Conservation (phyloP, 495 filamentous ascomycete genomes). For the Cudoniella acicularis region DNA sequence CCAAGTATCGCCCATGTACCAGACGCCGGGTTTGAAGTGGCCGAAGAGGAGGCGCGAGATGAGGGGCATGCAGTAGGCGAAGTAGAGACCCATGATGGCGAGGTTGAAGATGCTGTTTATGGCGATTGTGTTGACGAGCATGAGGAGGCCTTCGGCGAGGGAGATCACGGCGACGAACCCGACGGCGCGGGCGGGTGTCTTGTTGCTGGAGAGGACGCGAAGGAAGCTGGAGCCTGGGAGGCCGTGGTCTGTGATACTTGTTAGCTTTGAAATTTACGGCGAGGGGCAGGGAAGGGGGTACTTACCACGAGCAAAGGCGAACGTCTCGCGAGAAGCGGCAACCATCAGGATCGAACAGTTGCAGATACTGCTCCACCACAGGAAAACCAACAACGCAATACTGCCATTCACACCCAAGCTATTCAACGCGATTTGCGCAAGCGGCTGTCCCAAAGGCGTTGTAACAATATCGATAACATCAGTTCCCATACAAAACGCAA, state of each 20-base stretch:
- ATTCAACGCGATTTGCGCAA: slow-evolving; percentile 20
- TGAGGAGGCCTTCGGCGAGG: slow-evolving; percentile 20
- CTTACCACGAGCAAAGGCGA: slow-evolving; percentile 23
- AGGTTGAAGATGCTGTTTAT: slow-evolving; percentile 26
- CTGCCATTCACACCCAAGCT: slow-evolving; percentile 15
- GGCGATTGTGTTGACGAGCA: slow-evolving; percentile 24
- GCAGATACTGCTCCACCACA: slow-evolving; percentile 18
- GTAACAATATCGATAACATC: slow-evolving; percentile 14
- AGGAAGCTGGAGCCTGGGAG: slow-evolving; percentile 18
- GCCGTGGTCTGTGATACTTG: slow-evolving; percentile 15
- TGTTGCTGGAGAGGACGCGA: slow-evolving; percentile 19
- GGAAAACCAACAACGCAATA: slow-evolving; percentile 19
- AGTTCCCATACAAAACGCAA: slow-evolving; percentile 22
- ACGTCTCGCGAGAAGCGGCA: slow-evolving; percentile 19
- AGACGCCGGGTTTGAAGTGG: slow-evolving; percentile 19
- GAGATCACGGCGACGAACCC: slow-evolving; percentile 16
- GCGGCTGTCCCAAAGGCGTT: slow-evolving; percentile 12
- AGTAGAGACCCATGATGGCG: slow-evolving; percentile 24
- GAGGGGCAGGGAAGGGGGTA: too few relatives aligned
- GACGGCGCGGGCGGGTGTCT: slow-evolving; percentile 20
- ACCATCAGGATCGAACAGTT: slow-evolving; percentile 25
- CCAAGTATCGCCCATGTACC: slow-evolving; percentile 17
- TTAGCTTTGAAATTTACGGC: background rate
- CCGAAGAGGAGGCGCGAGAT: slow-evolving; percentile 15
- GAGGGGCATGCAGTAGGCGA: slow-evolving; percentile 22